Percentiles rank a stretch among this genome's conserved stretches.
These are phyloP conservation scores for Salix brachista DNA, from an alignment of 345 rosid species.

Conservation along the genomic window DNA sequence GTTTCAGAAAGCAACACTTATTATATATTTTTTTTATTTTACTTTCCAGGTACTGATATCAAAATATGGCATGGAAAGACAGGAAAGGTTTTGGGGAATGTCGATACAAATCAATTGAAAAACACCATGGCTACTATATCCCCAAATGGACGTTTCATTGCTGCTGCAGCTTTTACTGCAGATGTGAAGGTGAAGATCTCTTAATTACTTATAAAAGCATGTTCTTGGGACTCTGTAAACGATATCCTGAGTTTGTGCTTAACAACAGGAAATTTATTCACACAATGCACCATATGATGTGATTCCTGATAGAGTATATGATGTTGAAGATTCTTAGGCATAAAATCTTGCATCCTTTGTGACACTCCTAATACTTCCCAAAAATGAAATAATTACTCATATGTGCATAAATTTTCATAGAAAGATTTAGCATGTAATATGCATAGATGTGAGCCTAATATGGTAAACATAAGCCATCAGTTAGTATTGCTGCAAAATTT, in stretches of 20 bases:
- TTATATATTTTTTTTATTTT: constrained; percentile 11
- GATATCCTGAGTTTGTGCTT: not conserved
- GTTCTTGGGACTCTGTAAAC: not conserved
- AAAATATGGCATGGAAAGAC: constrained; percentile 90
- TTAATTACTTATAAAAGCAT: not conserved
- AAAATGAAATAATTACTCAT: not conserved
- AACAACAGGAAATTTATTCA: not conserved
- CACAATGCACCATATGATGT: not conserved
- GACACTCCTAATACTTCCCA: not conserved
- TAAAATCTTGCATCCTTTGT: not conserved
- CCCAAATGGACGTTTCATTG: constrained; percentile 94
- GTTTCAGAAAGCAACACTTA: not conserved
- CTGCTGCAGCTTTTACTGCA: constrained; percentile 98
- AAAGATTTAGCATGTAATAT: not conserved
- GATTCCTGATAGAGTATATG: not conserved
- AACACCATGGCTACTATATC: constrained; percentile 86
- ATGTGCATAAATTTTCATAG: not conserved
- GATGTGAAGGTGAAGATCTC: constrained; percentile 75
- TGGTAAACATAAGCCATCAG: not conserved
- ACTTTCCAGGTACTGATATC: constrained; percentile 76
- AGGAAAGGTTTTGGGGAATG: constrained; percentile 75
- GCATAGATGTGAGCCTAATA: not conserved
- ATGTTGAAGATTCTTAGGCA: not conserved
- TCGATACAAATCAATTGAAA: constrained; percentile 94
- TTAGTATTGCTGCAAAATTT: not conserved